Conservation (phyloP, 148 eudicot species). For the Diospyros lotus region DNA sequence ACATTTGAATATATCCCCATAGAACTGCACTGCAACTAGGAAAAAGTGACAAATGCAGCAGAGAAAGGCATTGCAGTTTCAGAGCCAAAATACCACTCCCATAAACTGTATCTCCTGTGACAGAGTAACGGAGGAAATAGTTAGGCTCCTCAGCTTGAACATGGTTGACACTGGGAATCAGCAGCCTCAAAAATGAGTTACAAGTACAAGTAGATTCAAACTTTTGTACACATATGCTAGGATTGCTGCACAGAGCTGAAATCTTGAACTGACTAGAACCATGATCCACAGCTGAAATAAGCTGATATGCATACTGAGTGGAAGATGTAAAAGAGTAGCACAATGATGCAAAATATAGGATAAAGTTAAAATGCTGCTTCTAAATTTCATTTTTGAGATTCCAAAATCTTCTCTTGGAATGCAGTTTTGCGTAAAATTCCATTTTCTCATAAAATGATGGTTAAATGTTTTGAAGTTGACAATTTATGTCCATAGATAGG, state of each 20-base stretch:
- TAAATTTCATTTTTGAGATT: neutral
- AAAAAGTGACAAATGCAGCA: too few relatives aligned
- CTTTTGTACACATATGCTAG: too few relatives aligned
- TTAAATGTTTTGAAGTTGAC: too few relatives aligned
- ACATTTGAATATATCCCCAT: neutral
- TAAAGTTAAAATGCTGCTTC: neutral
- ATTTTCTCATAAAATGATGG: neutral
- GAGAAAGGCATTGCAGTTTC: neutral
- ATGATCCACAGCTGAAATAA: neutral
- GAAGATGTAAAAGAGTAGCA: neutral
- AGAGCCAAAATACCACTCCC: neutral
- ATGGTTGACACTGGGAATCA: conserved; percentile 2
- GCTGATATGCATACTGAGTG: neutral
- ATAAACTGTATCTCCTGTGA: neutral
- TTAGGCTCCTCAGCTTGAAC: neutral
- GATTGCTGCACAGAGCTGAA: neutral
- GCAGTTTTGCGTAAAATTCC: neutral
- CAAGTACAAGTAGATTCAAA: neutral
- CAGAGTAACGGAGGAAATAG: neutral
- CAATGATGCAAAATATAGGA: neutral
- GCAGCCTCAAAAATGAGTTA: neutral
- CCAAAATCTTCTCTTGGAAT: too few relatives aligned
- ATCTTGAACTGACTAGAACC: neutral
- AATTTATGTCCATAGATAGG: too few relatives aligned
- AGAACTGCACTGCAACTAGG: too few relatives aligned